phyloP scores from a whole-genome alignment of 305 asterid genomes.

The Fraxinus velutina region DNA sequence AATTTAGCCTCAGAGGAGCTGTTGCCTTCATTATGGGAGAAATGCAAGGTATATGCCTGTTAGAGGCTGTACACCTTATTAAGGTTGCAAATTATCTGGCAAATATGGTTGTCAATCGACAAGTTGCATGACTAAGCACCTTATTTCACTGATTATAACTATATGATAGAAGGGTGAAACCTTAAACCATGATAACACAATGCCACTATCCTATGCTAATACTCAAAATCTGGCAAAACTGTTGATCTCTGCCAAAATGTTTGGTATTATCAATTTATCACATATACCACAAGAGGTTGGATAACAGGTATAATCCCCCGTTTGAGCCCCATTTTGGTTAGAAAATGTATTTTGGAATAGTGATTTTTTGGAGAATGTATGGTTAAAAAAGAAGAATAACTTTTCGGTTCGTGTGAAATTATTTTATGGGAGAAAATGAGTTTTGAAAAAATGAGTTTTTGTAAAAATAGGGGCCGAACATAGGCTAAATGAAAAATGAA shows the following conservation, averaged over 20 bases:
- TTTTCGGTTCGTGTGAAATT: neutral
- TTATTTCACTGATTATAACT: neutral
- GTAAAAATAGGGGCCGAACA: neutral
- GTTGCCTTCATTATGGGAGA: constrained; percentile 98
- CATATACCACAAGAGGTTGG: neutral
- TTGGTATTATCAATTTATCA: neutral
- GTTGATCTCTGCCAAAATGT: neutral
- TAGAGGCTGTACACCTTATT: neutral
- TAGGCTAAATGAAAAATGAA: neutral
- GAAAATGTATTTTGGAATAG: neutral
- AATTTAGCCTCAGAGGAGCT: constrained; percentile 91
- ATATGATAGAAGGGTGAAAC: neutral
- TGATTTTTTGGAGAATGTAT: neutral
- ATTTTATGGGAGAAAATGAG: neutral
- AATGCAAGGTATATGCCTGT: constrained; percentile 76
- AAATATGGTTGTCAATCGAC: neutral
- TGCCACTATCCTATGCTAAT: neutral
- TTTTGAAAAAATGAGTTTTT: no score
- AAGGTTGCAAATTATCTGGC: neutral
- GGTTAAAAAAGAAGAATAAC: neutral
- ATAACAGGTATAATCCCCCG: neutral
- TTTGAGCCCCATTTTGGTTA: neutral
- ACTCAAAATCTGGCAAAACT: neutral
- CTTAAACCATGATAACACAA: neutral
- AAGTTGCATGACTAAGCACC: neutral